Evolutionary conservation across 2,329 filamentous ascomycete species (phyloP), one percentile per base, ranked within the genome.

Genomic region (Alternaria hordeiaustralica): DNA sequence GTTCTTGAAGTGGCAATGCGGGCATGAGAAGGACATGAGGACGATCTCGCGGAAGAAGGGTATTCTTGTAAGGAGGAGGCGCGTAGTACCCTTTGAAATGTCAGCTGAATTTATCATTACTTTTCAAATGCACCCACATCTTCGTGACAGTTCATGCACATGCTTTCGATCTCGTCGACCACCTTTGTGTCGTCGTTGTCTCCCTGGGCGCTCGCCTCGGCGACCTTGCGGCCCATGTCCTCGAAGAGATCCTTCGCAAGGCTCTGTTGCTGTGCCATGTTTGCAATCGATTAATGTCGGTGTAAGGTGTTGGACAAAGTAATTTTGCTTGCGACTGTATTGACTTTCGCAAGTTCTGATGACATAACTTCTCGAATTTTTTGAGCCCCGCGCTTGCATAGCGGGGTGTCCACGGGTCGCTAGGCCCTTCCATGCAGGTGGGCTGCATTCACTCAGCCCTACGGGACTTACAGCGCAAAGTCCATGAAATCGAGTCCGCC

Each of bases 11-110:
- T 89, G 85, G 84, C 96, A 99, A 81, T 97, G 89, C 6, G 93
- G 89, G 85, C 96, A 99, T 70, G 88, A 88, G 81, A 99, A 99
- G 66, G 95, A 98, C 90, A 97, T 97, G 80, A 99, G 88, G 75
- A 99, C 93, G 67, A 99, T 90, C 81, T 99, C 95, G 83, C 94
- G 93, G 85, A 99, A 99, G 86, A 93, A 98, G 15, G 96, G 96
- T 60, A 99, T 97, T 69, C 89, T 89, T 15, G 96, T 97, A 58
- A 99, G 89, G 46, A 99, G 89, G 21, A 99, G 87, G 63, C 91
- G 88, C 13, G 96, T 99, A 2, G 85, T 88, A 74, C 96, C 96
- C 92, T 96, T 3, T 20, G n/a, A 30, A 26, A 30, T 53, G 21
- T 78, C 54, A 76, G 70, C 26, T 60, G 20, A 47, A 46, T 43